Evolutionary conservation across 352 stramenopile genomes (phyloP).

Genomic region (Globisporangium polare): DNA sequence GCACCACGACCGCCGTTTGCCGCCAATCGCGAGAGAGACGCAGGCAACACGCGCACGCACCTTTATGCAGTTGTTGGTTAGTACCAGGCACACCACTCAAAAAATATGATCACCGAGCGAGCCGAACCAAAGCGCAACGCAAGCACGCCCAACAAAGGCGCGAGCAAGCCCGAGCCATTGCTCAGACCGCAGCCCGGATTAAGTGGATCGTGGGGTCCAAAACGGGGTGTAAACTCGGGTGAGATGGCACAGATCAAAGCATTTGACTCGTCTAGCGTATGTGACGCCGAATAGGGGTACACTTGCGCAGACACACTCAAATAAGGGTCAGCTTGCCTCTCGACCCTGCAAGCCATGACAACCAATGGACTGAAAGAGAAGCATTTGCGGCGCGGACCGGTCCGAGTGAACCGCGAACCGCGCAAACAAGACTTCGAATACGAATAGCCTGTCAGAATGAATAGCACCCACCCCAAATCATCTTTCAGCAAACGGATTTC

Average conservation of each 20-base stretch:
- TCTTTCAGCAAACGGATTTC: too few relatives aligned
- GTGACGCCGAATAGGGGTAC: neutral
- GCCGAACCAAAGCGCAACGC: neutral
- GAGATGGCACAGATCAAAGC: neutral
- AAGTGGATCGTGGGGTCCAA: neutral
- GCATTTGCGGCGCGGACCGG: neutral
- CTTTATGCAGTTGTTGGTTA: slow-evolving; percentile 39
- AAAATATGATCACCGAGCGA: slow-evolving; percentile 36
- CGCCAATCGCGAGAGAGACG: neutral
- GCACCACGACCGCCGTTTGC: neutral
- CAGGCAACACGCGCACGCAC: slow-evolving; percentile 12
- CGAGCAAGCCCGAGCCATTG: slow-evolving; percentile 8
- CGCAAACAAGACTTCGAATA: neutral
- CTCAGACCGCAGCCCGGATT: neutral
- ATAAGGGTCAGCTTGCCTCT: slow-evolving; percentile 1
- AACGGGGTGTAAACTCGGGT: slow-evolving; percentile 6
- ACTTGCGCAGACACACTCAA: slow-evolving; percentile 6
- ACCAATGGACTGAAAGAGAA: slow-evolving; percentile 25
- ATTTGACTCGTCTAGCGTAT: neutral
- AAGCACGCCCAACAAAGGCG: neutral
- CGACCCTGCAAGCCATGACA: slow-evolving; percentile 19
- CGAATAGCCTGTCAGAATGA: slow-evolving; percentile 8
- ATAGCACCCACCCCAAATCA: neutral
- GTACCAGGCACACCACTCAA: slow-evolving; percentile 73
- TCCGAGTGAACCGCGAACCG: slow-evolving; percentile 7